Conservation (phyloP, 306 rosid species). For the Malus sieversii region DNA sequence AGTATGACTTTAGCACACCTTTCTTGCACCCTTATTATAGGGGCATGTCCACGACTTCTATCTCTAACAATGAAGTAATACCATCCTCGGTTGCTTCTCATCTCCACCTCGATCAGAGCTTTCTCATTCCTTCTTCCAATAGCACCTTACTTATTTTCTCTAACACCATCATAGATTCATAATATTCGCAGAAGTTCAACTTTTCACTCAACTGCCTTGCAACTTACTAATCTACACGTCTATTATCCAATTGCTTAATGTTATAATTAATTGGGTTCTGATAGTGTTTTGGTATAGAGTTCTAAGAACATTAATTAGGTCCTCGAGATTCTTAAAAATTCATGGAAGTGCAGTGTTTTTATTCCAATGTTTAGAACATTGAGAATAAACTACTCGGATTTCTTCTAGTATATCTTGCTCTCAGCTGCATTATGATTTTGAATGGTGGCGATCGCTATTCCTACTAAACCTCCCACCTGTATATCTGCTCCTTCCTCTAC, state of each 20-base stretch:
- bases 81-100: not conserved
- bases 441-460: not conserved
- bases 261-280: too few relatives aligned
- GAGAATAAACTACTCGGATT: not conserved
- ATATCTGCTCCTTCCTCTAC: not conserved
- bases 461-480: not conserved
- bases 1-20: not conserved
- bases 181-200: not conserved
- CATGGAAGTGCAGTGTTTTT: too few relatives aligned
- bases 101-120: not conserved
- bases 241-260: too few relatives aligned
- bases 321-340: too few relatives aligned
- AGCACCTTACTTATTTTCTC: not conserved
- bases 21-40: not conserved
- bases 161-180: not conserved
- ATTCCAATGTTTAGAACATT: not conserved
- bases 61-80: not conserved
- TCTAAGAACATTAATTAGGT: too few relatives aligned
- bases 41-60: not conserved
- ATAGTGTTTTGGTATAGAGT: too few relatives aligned
- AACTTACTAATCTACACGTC: not conserved
- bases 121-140: not conserved
- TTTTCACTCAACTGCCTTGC: not conserved
- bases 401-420: not conserved
- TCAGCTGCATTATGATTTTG: not conserved